Evolutionary conservation across 345 rosid genomes (phyloP).

Genomic region (Syzygium grande): DNA sequence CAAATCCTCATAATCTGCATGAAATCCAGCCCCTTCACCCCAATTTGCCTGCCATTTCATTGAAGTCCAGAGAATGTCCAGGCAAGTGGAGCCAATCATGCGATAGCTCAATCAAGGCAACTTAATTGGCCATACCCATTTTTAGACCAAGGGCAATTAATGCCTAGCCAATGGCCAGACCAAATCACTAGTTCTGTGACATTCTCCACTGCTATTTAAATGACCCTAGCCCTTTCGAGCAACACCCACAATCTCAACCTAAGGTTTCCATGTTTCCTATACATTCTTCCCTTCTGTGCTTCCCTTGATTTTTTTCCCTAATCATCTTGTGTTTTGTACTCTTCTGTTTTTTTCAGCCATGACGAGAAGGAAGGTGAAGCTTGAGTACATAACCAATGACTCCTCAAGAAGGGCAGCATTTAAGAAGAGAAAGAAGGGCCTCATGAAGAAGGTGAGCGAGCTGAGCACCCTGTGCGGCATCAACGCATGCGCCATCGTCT

Average conservation of each 20-base stretch:
- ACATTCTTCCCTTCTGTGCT: neutral
- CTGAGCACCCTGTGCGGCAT: conserved; percentile 52
- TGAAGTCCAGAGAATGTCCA: neutral
- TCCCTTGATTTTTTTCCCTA: neutral
- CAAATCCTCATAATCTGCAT: neutral
- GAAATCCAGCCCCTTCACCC: neutral
- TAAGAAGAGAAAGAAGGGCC: conserved; percentile 57
- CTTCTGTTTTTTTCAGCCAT: conserved; percentile 7
- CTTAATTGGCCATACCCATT: neutral
- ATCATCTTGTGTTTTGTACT: neutral
- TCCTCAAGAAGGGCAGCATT: conserved; percentile 43
- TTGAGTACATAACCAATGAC: conserved; percentile 37
- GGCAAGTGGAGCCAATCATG: neutral
- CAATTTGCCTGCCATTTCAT: neutral
- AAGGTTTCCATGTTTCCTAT: neutral
- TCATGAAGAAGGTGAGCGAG: conserved; percentile 59
- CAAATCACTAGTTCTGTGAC: neutral
- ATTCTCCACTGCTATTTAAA: neutral
- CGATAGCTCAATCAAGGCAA: neutral
- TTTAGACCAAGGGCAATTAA: neutral
- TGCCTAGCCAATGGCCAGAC: neutral
- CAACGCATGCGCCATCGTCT: conserved; percentile 33
- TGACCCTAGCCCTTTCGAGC: neutral
- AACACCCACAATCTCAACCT: neutral
- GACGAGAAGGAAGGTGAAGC: conserved; percentile 57